A percentile compares a stretch with the other conserved stretches of the same genome.
phyloP scores from a whole-genome alignment of 306 rosid species.

The Vicia villosa region DNA sequence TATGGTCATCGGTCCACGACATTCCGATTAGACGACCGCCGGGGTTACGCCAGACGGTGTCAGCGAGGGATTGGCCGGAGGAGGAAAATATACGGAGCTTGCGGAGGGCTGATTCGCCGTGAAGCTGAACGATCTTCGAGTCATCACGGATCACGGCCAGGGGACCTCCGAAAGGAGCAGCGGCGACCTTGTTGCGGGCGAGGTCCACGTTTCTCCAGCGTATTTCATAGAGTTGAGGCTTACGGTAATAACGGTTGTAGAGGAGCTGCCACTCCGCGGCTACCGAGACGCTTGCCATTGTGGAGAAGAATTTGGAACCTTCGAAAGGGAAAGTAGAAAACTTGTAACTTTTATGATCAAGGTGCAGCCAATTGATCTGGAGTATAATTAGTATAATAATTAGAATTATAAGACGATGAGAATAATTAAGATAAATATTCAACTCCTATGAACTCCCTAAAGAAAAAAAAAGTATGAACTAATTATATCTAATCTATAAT shows the following conservation, averaged over 20 bases:
- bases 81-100: conserved; percentile 88
- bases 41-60: conserved; percentile 80
- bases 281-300: conserved; percentile 89
- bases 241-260: conserved; percentile 87
- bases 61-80: conserved; percentile 70
- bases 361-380: not conserved
- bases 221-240: conserved; percentile 81
- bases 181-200: conserved; percentile 86
- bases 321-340: not conserved
- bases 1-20: conserved; percentile 91
- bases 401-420: too few species aligned
- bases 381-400: too few species aligned
- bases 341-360: not conserved
- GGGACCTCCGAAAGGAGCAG: conserved; percentile 91
- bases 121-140: conserved; percentile 97
- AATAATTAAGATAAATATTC: too few species aligned
- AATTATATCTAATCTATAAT: too few species aligned
- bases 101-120: conserved; percentile 90
- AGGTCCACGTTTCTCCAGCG: conserved; percentile 83
- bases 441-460: too few species aligned
- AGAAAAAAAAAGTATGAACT: too few species aligned
- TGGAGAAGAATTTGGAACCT: not conserved
- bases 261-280: conserved; percentile 99
- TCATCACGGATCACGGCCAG: conserved; percentile 94
- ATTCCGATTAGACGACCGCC: conserved; percentile 82